phyloP scores from a whole-genome alignment of 2,329 filamentous ascomycete genomes.

The Fusarium sp. region DNA sequence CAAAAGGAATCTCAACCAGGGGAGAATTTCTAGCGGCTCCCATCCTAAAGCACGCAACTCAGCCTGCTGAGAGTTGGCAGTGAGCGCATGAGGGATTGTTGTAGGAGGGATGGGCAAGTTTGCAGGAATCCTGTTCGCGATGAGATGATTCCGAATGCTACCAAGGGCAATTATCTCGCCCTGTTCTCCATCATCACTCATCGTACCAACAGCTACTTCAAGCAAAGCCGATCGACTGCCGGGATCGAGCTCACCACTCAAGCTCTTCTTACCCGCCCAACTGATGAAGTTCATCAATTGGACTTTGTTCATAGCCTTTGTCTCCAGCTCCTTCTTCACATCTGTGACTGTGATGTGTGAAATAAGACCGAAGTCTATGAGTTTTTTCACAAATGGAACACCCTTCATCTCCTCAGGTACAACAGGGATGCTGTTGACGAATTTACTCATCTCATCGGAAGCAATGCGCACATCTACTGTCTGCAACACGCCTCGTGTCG shows the following conservation, averaged over 20 bases:
- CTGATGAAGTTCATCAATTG: conserved; percentile 86
- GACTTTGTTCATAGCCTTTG: conserved; percentile 80
- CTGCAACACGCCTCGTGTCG: conserved; percentile 86
- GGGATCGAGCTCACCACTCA: conserved; percentile 77
- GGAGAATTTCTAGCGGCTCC: conserved; percentile 84
- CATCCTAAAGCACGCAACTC: conserved; percentile 87
- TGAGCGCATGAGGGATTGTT: conserved; percentile 88
- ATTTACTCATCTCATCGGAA: conserved; percentile 73
- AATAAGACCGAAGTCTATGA: conserved; percentile 88
- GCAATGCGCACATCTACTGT: conserved; percentile 84
- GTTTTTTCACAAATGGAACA: conserved; percentile 79
- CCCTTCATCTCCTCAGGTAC: conserved; percentile 81
- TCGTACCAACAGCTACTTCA: conserved; percentile 80
- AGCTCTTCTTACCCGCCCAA: conserved; percentile 82
- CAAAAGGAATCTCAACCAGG: conserved; percentile 88
- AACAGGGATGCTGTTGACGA: conserved; percentile 89
- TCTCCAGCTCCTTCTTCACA: conserved; percentile 84
- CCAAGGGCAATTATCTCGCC: conserved; percentile 82
- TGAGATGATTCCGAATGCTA: conserved; percentile 79
- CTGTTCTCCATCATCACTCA: conserved; percentile 69
- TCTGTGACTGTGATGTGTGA: conserved; percentile 88
- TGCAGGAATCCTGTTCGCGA: conserved; percentile 81
- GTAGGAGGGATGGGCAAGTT: conserved; percentile 82
- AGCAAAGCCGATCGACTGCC: conserved; percentile 76
- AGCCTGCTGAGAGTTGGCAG: conserved; percentile 71